Evolutionary conservation across 306 rosid genomes (phyloP).

Genomic region (Malus sieversii): DNA sequence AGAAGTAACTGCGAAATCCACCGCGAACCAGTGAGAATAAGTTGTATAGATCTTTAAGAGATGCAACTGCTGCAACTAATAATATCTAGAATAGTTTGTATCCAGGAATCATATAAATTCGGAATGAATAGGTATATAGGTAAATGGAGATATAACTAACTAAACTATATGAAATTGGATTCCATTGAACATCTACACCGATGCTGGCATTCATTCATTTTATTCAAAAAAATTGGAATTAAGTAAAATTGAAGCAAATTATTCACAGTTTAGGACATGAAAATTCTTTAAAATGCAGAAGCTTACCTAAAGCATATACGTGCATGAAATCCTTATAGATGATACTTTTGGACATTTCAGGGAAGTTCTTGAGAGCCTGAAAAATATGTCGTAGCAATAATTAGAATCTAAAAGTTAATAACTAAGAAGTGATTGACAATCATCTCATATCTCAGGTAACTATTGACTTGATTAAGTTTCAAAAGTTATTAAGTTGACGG

Average conservation of each 20-base stretch:
- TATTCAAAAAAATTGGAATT: neutral
- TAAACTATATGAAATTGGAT: neutral
- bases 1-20: constrained; percentile 67
- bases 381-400: constrained; percentile 13
- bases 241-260: neutral
- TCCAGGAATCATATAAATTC: neutral
- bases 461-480: too few relatives aligned
- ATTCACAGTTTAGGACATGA: neutral
- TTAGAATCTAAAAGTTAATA: neutral
- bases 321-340: constrained; percentile 50
- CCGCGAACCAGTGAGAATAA: constrained; percentile 18
- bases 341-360: constrained; percentile 31
- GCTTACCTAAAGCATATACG: constrained; percentile 58
- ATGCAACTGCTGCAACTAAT: neutral
- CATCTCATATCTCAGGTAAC: too few relatives aligned
- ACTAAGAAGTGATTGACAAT: neutral
- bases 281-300: constrained; percentile 4
- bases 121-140: neutral
- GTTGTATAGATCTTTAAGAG: neutral
- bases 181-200: neutral
- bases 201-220: neutral
- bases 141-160: neutral
- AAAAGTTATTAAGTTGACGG: too few relatives aligned
- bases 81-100: neutral
- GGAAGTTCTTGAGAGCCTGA: constrained; percentile 44